A percentile compares a stretch with the other conserved stretches of the same genome.
Conservation (phyloP, 2,329 filamentous ascomycete species). For the Neurospora sp. region DNA sequence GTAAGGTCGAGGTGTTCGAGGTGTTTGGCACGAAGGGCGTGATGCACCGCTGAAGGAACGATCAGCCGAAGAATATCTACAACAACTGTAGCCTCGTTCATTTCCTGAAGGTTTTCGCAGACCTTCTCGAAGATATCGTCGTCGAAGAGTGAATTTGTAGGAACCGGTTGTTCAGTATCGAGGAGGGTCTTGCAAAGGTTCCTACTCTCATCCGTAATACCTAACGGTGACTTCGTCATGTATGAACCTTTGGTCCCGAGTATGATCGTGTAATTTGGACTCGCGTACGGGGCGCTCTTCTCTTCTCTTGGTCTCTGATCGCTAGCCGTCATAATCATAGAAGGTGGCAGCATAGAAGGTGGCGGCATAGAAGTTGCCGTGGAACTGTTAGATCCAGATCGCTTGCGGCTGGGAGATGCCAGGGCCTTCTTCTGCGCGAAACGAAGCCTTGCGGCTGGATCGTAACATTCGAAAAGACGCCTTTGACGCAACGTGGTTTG, state of each 20-base stretch:
- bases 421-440: background rate
- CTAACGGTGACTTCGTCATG: slow-evolving; percentile 18
- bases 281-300: slow-evolving; percentile 21
- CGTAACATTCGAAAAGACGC: background rate
- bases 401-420: background rate
- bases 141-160: background rate
- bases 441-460: background rate
- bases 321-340: slow-evolving; percentile 18
- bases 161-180: slow-evolving; percentile 21
- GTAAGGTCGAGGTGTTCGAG: background rate
- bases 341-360: background rate
- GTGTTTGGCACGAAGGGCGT: background rate
- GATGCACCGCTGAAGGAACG: background rate
- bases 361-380: background rate
- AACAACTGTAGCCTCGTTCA: background rate
- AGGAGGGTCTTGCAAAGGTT: slow-evolving; percentile 22
- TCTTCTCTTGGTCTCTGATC: slow-evolving; percentile 27
- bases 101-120: background rate
- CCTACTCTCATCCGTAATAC: slow-evolving; percentile 24
- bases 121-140: background rate
- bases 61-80: background rate
- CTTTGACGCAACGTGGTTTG: background rate
- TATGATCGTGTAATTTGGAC: no score
- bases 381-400: background rate
- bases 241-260: background rate